phyloP scores from a whole-genome alignment of 345 rosid genomes.

The Mercurialis annua region DNA sequence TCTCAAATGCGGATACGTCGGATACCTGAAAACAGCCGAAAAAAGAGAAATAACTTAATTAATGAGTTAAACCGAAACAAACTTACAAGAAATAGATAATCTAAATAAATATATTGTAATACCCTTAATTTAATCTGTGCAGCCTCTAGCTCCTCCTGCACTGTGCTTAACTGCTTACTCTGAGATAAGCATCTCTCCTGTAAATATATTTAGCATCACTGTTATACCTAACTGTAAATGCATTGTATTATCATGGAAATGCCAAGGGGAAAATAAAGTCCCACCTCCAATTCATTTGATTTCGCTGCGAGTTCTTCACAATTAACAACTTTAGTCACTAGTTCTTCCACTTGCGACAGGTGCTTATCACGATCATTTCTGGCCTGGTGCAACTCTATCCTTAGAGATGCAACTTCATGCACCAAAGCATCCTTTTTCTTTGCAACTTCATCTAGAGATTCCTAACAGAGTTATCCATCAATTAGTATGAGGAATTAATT shows the following conservation, averaged over 20 bases:
- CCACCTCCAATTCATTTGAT: slow-evolving; percentile 81
- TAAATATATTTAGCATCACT: slow-evolving; percentile 19
- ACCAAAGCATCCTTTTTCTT: slow-evolving; percentile 67
- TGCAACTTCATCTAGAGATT: slow-evolving; percentile 63
- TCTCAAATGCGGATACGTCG: slow-evolving; percentile 71
- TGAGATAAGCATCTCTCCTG: slow-evolving; percentile 75
- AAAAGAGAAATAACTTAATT: slow-evolving; percentile 8
- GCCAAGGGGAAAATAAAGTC: slow-evolving; percentile 12
- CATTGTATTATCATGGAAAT: not conserved
- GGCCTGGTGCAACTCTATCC: slow-evolving; percentile 60
- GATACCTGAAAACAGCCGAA: slow-evolving; percentile 57
- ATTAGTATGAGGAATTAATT: not conserved
- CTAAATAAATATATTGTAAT: slow-evolving; percentile 12
- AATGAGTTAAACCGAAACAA: slow-evolving; percentile 5
- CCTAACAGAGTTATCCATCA: slow-evolving; percentile 36
- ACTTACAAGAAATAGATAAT: not conserved
- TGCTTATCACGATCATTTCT: slow-evolving; percentile 68
- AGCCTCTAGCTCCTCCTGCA: slow-evolving; percentile 59
- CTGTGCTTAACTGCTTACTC: slow-evolving; percentile 50
- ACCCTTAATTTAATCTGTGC: slow-evolving; percentile 75
- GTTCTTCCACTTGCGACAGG: slow-evolving; percentile 44
- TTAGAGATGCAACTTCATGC: slow-evolving; percentile 61
- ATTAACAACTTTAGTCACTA: slow-evolving; percentile 52
- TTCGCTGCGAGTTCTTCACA: slow-evolving; percentile 59
- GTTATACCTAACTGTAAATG: slow-evolving; percentile 4